Conservation (phyloP, 1,139 yeast genomes). For the Protomyces arabidopsidicola region DNA sequence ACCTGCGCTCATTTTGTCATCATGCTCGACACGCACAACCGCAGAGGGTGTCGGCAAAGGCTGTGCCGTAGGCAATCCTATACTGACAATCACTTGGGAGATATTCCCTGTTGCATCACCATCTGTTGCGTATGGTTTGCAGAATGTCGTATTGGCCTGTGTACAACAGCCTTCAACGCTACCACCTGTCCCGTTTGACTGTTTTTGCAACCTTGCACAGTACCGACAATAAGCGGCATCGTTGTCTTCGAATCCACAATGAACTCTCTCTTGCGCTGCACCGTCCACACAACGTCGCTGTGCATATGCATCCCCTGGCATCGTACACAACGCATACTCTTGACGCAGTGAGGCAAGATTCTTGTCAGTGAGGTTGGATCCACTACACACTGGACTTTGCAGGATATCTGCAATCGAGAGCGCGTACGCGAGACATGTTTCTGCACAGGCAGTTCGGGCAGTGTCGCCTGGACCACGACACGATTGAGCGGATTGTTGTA, state of each 20-base stretch:
- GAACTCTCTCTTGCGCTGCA: slow-evolving; percentile 1
- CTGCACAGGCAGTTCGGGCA: slow-evolving; percentile 24
- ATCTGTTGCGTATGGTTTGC: background rate
- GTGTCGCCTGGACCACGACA: background rate
- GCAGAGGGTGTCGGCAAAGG: background rate
- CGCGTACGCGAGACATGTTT: slow-evolving; percentile 23
- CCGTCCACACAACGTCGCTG: slow-evolving; percentile 20
- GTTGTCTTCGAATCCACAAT: slow-evolving; percentile 23
- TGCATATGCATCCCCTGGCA: slow-evolving; percentile 16
- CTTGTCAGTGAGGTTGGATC: background rate
- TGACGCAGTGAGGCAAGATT: slow-evolving; percentile 5
- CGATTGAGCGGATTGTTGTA: slow-evolving; percentile 8
- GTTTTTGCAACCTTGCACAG: slow-evolving; percentile 12
- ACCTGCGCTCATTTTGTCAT: background rate
- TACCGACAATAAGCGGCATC: slow-evolving; percentile 9
- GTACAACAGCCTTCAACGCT: background rate
- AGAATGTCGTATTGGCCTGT: background rate
- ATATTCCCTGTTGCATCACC: background rate
- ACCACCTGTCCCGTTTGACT: slow-evolving; percentile 6
- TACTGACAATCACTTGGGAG: background rate
- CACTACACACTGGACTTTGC: background rate
- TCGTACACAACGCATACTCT: slow-evolving; percentile 24
- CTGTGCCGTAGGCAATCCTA: background rate
- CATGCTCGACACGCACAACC: background rate
- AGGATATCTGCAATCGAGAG: slow-evolving; percentile 6